Evolutionary conservation across 2,329 filamentous ascomycete species (phyloP).

Genomic region (Aureobasidium sp.): DNA sequence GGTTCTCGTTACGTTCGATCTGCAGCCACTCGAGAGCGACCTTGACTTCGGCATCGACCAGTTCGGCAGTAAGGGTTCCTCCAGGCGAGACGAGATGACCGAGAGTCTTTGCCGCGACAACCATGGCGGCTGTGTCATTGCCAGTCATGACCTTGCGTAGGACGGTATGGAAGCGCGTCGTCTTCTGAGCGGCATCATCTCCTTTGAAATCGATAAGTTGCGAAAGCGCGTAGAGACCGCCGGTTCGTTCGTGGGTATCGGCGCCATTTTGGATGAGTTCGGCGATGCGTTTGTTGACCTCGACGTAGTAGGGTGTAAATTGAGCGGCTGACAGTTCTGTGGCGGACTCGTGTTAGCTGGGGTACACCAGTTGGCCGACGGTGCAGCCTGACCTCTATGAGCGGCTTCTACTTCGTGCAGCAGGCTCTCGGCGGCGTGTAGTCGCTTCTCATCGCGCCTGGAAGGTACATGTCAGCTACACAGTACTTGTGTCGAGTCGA

Average conservation of each 20-base stretch:
- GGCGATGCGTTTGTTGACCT: conserved; percentile 54
- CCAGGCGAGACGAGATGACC: conserved; percentile 87
- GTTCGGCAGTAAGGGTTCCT: conserved; percentile 84
- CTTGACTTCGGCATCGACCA: conserved; percentile 95
- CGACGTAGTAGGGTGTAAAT: conserved; percentile 9
- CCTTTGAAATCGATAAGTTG: conserved; percentile 93
- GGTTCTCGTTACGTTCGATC: conserved; percentile 85
- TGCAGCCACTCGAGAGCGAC: conserved; percentile 95
- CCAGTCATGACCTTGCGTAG: conserved; percentile 80
- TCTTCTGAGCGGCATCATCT: conserved; percentile 86
- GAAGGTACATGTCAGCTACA: not conserved
- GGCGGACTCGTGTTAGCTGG: not conserved
- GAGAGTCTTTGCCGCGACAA: conserved; percentile 78
- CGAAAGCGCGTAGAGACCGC: conserved; percentile 86
- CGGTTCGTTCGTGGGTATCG: conserved; percentile 81
- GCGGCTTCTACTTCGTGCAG: conserved; percentile 12
- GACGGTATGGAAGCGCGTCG: conserved; percentile 86
- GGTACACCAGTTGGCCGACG: not conserved
- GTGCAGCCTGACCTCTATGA: not conserved
- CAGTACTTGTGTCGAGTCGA: not conserved
- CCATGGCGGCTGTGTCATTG: conserved; percentile 85
- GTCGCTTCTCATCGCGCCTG: conserved; percentile 7
- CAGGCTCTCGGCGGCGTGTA: conserved; percentile 6
- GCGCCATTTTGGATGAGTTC: conserved; percentile 73
- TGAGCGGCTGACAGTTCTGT: conserved; percentile 6